Conservation (phyloP, 192 early-diverging fungal species). For the Diversispora epigaea region DNA sequence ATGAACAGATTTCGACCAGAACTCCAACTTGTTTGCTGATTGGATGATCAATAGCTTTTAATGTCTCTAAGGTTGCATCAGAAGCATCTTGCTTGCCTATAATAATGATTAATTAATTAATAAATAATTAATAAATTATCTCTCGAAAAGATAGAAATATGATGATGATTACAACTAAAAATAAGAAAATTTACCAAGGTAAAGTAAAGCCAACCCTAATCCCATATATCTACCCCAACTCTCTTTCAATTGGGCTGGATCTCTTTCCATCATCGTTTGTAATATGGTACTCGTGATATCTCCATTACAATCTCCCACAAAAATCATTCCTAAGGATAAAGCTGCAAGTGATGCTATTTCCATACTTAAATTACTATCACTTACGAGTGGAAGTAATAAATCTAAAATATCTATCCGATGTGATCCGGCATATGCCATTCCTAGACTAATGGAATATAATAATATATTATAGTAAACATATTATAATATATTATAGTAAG, state of each 20-base stretch:
- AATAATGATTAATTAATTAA: not conserved
- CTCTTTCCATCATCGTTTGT: conserved; percentile 93
- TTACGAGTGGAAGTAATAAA: conserved; percentile 76
- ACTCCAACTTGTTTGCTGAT: conserved; percentile 86
- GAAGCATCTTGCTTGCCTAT: conserved; percentile 80
- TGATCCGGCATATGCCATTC: conserved; percentile 92
- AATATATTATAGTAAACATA: conserved; percentile 1
- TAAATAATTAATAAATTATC: not conserved
- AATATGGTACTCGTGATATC: conserved; percentile 91
- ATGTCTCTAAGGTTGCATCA: conserved; percentile 89
- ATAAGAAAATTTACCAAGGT: conserved; percentile 61
- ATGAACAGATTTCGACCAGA: conserved; percentile 86
- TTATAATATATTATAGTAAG: not conserved
- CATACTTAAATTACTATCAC: conserved; percentile 78
- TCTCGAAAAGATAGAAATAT: not conserved
- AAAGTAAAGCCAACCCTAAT: conserved; percentile 86
- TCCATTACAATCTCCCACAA: conserved; percentile 84
- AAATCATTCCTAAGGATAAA: conserved; percentile 88
- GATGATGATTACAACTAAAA: not conserved
- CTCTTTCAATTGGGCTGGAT: conserved; percentile 83
- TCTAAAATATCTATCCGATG: conserved; percentile 83
- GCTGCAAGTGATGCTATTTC: conserved; percentile 89
- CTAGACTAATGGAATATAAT: conserved; percentile 53
- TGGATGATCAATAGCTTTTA: conserved; percentile 94
- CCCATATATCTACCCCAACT: conserved; percentile 91